Conservation (phyloP, 2,329 filamentous ascomycete genomes). For the Geosmithia flava region DNA sequence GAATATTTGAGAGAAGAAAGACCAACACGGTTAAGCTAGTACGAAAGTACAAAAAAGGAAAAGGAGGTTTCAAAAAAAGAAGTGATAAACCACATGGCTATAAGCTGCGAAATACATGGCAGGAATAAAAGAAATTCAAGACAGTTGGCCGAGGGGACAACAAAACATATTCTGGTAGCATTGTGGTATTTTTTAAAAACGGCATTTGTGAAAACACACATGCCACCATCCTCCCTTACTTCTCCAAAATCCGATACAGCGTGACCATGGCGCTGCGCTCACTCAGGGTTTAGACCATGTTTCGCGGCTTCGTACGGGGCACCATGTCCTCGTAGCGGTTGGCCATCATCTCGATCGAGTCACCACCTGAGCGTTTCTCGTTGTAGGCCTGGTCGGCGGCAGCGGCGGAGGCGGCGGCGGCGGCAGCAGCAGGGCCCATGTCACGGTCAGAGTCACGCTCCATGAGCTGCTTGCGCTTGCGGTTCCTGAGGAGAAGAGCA, state of each 20-base stretch:
- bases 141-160: background rate
- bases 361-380: slow-evolving; percentile 21
- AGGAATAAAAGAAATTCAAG: background rate
- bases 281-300: slow-evolving; percentile 15
- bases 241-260: background rate
- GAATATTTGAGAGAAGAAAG: background rate
- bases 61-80: background rate
- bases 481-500: slow-evolving; percentile 21
- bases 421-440: slow-evolving; percentile 39
- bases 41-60: background rate
- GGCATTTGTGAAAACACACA: background rate
- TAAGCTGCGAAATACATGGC: background rate
- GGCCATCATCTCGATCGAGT: slow-evolving; percentile 37
- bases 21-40: background rate
- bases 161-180: background rate
- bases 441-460: slow-evolving; percentile 8
- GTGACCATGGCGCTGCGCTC: background rate
- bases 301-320: slow-evolving; percentile 35
- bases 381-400: slow-evolving; percentile 20
- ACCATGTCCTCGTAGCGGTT: slow-evolving; percentile 47
- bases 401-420: slow-evolving; percentile 25
- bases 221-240: background rate
- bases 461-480: slow-evolving; percentile 8
- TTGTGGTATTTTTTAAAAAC: too few species aligned
- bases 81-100: background rate